Evolutionary conservation across 768 basidiomycete genomes (phyloP).

Genomic region (Strobilomyces confusus): DNA sequence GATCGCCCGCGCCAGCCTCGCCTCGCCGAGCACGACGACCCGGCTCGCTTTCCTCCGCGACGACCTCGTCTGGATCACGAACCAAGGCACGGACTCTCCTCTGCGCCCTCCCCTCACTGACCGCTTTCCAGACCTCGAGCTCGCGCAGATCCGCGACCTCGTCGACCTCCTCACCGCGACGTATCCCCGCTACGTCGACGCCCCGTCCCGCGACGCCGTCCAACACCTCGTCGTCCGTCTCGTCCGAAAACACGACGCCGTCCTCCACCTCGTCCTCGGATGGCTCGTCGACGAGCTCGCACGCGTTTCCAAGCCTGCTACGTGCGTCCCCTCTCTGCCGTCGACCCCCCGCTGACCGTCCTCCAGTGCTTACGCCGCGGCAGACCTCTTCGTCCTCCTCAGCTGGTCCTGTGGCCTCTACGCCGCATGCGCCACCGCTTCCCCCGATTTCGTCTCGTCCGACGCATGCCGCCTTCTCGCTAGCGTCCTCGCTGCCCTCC

Average conservation of each 20-base stretch:
- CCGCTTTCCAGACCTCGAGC: conserved; percentile 45
- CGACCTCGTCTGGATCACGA: conserved; percentile 53
- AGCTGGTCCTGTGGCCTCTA: conserved; percentile 70
- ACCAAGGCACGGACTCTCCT: conserved; percentile 43
- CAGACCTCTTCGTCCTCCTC: conserved; percentile 64
- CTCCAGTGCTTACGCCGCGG: conserved; percentile 49
- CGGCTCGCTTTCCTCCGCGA: conserved; percentile 60
- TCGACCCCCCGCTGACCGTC: background rate
- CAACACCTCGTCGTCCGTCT: conserved; percentile 63
- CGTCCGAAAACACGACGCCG: conserved; percentile 63
- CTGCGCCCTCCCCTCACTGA: conserved; percentile 2
- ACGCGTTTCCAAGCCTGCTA: conserved; percentile 51
- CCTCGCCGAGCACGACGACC: conserved; percentile 50
- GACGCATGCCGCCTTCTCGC: conserved; percentile 51
- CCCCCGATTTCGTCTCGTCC: conserved; percentile 43
- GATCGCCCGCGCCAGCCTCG: conserved; percentile 47
- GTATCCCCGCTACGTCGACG: conserved; percentile 76
- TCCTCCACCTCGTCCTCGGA: conserved; percentile 66
- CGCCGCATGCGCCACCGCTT: conserved; percentile 42
- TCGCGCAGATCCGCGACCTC: conserved; percentile 62
- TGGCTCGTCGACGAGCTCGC: conserved; percentile 72
- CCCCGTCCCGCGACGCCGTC: conserved; percentile 65
- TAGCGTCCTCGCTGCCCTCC: conserved; percentile 51
- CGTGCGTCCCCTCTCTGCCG: conserved; percentile 40
- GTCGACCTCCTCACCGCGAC: conserved; percentile 72